These are phyloP conservation scores for Penicillium pancosmium DNA, from an alignment of 495 filamentous ascomycete species.

Conservation along the genomic window DNA sequence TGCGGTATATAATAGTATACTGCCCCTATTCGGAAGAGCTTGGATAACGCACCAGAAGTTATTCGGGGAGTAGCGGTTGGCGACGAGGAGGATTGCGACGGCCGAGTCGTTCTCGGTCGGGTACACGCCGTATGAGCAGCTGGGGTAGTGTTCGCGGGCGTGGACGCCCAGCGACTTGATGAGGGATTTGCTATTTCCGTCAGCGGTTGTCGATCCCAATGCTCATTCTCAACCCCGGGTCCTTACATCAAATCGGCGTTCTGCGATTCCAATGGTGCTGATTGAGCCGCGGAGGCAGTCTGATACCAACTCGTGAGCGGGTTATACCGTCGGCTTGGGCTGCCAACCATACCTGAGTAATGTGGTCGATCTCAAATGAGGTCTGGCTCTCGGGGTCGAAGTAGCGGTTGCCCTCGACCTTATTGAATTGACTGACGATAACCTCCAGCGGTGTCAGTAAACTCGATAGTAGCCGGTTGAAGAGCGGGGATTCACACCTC, in stretches of 20 bases:
- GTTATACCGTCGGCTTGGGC: not conserved
- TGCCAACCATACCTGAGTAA: conserved; percentile 60
- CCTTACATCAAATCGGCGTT: conserved; percentile 79
- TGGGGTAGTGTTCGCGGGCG: conserved; percentile 86
- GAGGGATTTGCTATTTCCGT: conserved; percentile 58
- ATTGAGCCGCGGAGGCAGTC: conserved; percentile 83
- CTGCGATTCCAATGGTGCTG: conserved; percentile 75
- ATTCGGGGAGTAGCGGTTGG: conserved; percentile 95
- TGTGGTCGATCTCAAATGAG: conserved; percentile 86
- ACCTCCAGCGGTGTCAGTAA: conserved; percentile 55
- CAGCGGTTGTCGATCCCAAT: not conserved
- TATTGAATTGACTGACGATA: conserved; percentile 83
- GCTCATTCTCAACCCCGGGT: not conserved
- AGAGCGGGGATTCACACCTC: conserved; percentile 48
- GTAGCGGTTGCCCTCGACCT: conserved; percentile 76
- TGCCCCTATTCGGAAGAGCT: not conserved
- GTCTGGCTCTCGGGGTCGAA: conserved; percentile 85
- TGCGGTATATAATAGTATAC: too few relatives aligned
- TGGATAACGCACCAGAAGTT: conserved; percentile 81
- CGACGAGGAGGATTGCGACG: conserved; percentile 80
- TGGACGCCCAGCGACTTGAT: conserved; percentile 77
- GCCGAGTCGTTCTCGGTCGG: conserved; percentile 72
- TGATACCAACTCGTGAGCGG: conserved; percentile 35
- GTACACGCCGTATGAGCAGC: conserved; percentile 76
- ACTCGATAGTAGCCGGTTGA: not conserved